These are phyloP conservation scores for Salpingoeca rosetta DNA, from an alignment of 78 protist species.

Conservation along the genomic window DNA sequence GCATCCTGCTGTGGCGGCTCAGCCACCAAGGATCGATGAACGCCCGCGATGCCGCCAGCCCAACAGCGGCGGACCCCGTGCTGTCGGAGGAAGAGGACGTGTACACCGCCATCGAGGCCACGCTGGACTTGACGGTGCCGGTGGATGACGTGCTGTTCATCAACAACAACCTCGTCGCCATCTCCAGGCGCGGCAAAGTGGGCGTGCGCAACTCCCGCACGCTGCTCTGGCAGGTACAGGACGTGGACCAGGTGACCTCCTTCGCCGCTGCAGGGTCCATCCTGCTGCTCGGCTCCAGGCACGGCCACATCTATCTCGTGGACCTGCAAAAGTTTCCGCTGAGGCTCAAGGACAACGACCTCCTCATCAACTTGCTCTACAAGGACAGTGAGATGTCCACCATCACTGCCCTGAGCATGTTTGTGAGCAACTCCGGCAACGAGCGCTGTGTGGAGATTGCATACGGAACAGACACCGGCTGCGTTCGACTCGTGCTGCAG, in stretches of 20 bases:
- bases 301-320: not conserved
- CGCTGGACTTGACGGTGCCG: too few relatives aligned
- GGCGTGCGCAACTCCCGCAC: not conserved
- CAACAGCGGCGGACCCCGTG: too few relatives aligned
- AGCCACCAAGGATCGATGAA: too few relatives aligned
- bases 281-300: not conserved
- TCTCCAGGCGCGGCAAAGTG: too few relatives aligned
- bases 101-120: too few relatives aligned
- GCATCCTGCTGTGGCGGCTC: too few relatives aligned
- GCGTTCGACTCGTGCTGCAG: not conserved
- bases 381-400: not conserved
- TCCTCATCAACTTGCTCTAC: not conserved
- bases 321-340: not conserved
- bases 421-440: too few relatives aligned
- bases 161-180: too few relatives aligned
- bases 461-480: not conserved
- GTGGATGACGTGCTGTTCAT: too few relatives aligned
- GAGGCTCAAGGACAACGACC: conserved; percentile 1
- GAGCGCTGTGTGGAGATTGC: not conserved
- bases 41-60: too few relatives aligned
- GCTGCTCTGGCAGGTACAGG: not conserved
- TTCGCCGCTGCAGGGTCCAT: not conserved
- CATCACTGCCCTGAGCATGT: not conserved
- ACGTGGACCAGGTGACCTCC: not conserved
- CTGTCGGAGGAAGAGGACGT: too few relatives aligned